These are phyloP conservation scores for Rosa lucieae DNA, from an alignment of 306 rosid species.

Conservation along the genomic window DNA sequence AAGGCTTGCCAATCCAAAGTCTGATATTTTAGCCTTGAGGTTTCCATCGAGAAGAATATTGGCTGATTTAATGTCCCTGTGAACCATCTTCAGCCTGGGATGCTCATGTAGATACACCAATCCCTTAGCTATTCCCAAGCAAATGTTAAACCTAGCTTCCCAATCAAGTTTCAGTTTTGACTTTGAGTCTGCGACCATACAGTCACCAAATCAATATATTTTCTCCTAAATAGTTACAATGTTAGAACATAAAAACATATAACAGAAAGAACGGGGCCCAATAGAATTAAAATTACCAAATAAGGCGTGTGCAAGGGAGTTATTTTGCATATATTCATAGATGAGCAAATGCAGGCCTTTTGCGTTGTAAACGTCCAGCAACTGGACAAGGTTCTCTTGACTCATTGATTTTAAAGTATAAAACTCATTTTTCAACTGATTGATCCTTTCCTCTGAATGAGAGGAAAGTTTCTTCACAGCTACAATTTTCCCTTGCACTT, in stretches of 20 bases:
- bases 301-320: too few species aligned
- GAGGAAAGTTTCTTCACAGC: background rate
- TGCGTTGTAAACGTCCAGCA: too few species aligned
- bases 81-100: conserved; percentile 8
- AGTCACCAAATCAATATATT: too few species aligned
- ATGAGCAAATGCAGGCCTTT: too few species aligned
- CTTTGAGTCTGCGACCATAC: background rate
- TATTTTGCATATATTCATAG: too few species aligned
- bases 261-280: too few species aligned
- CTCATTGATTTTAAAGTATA: background rate
- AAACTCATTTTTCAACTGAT: too few species aligned
- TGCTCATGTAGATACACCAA: conserved; percentile 8
- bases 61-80: conserved; percentile 9
- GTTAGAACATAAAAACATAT: too few species aligned
- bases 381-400: too few species aligned
- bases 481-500: background rate
- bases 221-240: too few species aligned
- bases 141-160: conserved; percentile 10
- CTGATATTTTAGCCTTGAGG: conserved; percentile 14
- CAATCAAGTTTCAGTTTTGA: background rate
- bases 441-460: background rate
- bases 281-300: too few species aligned
- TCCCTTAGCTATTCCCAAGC: background rate
- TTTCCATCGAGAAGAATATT: conserved; percentile 14
- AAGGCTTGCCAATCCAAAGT: background rate